Evolutionary conservation across 192 early-diverging fungal genomes (phyloP).

Genomic region (Lunasporangiospora selenospora): DNA sequence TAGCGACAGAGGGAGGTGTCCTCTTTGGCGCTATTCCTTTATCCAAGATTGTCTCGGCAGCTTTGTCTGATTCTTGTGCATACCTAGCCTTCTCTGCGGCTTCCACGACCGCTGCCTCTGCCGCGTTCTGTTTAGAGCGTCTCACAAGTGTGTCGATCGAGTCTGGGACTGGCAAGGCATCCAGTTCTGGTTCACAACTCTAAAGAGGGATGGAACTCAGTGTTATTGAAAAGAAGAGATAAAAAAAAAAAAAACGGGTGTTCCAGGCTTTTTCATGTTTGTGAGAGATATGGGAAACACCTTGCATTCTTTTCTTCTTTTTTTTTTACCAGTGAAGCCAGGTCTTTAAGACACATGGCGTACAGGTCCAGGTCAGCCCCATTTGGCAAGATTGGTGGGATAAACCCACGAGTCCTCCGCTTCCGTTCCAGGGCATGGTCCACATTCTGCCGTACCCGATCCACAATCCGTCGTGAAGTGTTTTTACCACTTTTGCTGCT

Average conservation of each 20-base stretch:
- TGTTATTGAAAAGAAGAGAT: background rate
- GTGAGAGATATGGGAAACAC: background rate
- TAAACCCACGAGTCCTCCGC: slow-evolving; percentile 6
- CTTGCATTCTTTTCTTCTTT: background rate
- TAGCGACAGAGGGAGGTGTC: too few relatives aligned
- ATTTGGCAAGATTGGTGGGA: slow-evolving; percentile 2
- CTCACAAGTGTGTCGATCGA: slow-evolving; percentile 2
- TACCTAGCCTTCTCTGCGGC: background rate
- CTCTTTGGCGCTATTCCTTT: too few relatives aligned
- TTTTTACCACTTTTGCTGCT: background rate
- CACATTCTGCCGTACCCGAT: slow-evolving; percentile 13
- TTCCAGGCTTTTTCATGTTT: background rate
- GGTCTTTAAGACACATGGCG: slow-evolving; percentile 8
- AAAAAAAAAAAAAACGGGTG: background rate
- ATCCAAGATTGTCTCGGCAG: too few relatives aligned
- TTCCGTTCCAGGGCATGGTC: slow-evolving; percentile 16
- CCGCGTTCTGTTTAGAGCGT: background rate
- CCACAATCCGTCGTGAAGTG: slow-evolving; percentile 16
- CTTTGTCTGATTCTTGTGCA: too few relatives aligned
- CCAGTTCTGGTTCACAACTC: slow-evolving; percentile 26
- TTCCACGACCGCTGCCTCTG: background rate
- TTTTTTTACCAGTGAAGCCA: slow-evolving; percentile 12
- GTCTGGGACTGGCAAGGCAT: slow-evolving; percentile 10
- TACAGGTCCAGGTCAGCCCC: slow-evolving; percentile 8
- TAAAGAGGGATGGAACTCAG: background rate